These are phyloP conservation scores for Suhomyces faveliae DNA, from an alignment of 805 yeast species.

Conservation along the genomic window DNA sequence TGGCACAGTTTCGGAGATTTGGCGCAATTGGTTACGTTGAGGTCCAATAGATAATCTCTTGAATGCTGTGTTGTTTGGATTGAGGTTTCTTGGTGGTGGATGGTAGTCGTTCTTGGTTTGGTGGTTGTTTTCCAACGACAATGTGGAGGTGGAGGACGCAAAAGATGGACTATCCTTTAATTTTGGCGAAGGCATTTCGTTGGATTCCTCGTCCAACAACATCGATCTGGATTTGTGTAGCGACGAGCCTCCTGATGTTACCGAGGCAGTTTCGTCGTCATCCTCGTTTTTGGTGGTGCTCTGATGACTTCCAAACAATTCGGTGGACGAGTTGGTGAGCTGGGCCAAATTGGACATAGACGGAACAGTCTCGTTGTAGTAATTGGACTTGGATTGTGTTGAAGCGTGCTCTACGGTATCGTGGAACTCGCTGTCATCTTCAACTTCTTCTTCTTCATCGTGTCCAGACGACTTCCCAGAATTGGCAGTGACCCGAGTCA, in stretches of 20 bases:
- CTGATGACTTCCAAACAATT: background rate
- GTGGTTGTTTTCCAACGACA: slow-evolving; percentile 21
- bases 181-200: slow-evolving; percentile 24
- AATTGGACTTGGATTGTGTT: slow-evolving; percentile 1
- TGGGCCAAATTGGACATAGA: slow-evolving; percentile 66
- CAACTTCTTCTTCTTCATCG: slow-evolving; percentile 20
- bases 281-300: slow-evolving; percentile 4
- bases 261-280: slow-evolving; percentile 18
- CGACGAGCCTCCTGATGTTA: slow-evolving; percentile 20
- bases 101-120: slow-evolving; percentile 9
- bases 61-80: slow-evolving; percentile 32
- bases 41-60: slow-evolving; percentile 46
- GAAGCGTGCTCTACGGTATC: slow-evolving; percentile 24
- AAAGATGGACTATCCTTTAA: slow-evolving; percentile 28
- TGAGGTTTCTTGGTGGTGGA: slow-evolving; percentile 18
- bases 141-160: slow-evolving; percentile 30
- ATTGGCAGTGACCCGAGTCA: slow-evolving; percentile 56
- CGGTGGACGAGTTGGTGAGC: slow-evolving; percentile 24
- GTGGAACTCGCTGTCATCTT: slow-evolving; percentile 16
- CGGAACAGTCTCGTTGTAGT: slow-evolving; percentile 33
- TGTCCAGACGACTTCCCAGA: background rate
- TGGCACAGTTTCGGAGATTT: slow-evolving; percentile 82
- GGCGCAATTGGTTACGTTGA: slow-evolving; percentile 64
- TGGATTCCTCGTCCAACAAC: slow-evolving; percentile 31
- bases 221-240: slow-evolving; percentile 30